Evolutionary conservation across 1,284 basidiomycete species (phyloP).

Genomic region (Trichosporon coremiiforme): DNA sequence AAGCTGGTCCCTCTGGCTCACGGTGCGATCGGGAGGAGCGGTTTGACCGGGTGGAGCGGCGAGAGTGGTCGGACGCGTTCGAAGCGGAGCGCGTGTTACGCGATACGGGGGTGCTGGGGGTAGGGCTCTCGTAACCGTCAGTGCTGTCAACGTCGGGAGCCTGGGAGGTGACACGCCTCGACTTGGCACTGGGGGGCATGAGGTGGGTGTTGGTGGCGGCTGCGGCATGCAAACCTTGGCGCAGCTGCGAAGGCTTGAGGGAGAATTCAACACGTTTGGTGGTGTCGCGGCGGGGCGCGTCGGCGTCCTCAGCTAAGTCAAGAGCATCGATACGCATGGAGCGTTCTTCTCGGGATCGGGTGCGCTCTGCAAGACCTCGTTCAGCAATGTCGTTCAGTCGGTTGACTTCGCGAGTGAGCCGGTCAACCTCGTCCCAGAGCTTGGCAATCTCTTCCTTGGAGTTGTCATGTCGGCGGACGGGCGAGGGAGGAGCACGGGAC

Average conservation of each 20-base stretch:
- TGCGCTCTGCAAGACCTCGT: constrained; percentile 72
- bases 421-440: constrained; percentile 58
- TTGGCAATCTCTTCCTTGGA: constrained; percentile 61
- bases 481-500: constrained; percentile 31
- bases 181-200: constrained; percentile 34
- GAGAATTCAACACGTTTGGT: constrained; percentile 22
- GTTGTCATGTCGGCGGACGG: constrained; percentile 21
- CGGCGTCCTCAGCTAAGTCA: constrained; percentile 39
- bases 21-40: constrained; percentile 21
- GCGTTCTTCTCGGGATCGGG: constrained; percentile 45
- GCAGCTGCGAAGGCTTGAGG: constrained; percentile 39
- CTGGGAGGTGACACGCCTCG: constrained; percentile 21
- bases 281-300: constrained; percentile 39
- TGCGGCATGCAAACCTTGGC: constrained; percentile 47
- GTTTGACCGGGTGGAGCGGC: constrained; percentile 12
- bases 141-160: constrained; percentile 17
- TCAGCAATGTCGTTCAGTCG: constrained; percentile 79
- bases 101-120: constrained; percentile 5
- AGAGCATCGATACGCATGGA: constrained; percentile 29
- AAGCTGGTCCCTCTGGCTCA: constrained; percentile 50
- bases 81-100: constrained; percentile 12
- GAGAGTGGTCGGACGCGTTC: constrained; percentile 6
- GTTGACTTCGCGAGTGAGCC: constrained; percentile 75
- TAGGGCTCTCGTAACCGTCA: constrained; percentile 17
- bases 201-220: constrained; percentile 33